Base-by-base conservation (phyloP, 345 rosid species). In the Lenwebbia sp. region DNA sequence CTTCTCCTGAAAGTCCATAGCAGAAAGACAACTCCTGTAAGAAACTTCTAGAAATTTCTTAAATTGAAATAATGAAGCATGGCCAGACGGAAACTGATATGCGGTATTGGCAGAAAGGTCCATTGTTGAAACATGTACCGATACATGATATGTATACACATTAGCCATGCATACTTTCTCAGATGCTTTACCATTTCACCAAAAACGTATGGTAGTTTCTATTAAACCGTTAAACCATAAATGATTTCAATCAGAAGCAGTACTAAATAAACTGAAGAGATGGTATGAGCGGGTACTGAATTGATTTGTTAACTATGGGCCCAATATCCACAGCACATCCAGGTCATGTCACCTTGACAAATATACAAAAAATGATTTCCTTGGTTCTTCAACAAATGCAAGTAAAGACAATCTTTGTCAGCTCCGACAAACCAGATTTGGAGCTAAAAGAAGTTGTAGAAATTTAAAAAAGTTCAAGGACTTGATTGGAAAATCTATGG, bases 1-100 rank as follows among this genome's bases (percentile, higher is more conserved):
- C 84, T 86, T 92, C 76, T 44, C 47, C 47, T 93, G 89, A 70
- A 85, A 70, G 25, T 70, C 40, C 78, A 33, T 19, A 70, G 47
- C 78, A 70, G 78, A 37, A 70, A 70, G 78, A 70, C 22, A 70
- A 21, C 78, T 70, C 47, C 9, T 19, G 26, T 70, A 70, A 37
- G 47, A 19, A 37, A 19, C 78, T 70, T 9, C 78, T 4, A 70
- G 78, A 70, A 37, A 37, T 70, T 44, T 70, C 78, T 33, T 70
- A 70, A 33, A 10, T 70, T 37, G 47, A 70, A 40, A 70, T 9
- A 70, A 19, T 70, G 47, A 37, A 70, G 47, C 1, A 19, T 70
- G 44, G 0, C 44, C 78, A 19, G 44, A 70, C 9, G 78, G 40
- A 70, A 70, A 37, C 78, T 70, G 47, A 37, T 17, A 8, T 70